phyloP scores from a whole-genome alignment of 305 asterid species.

The Salvia sclarea region DNA sequence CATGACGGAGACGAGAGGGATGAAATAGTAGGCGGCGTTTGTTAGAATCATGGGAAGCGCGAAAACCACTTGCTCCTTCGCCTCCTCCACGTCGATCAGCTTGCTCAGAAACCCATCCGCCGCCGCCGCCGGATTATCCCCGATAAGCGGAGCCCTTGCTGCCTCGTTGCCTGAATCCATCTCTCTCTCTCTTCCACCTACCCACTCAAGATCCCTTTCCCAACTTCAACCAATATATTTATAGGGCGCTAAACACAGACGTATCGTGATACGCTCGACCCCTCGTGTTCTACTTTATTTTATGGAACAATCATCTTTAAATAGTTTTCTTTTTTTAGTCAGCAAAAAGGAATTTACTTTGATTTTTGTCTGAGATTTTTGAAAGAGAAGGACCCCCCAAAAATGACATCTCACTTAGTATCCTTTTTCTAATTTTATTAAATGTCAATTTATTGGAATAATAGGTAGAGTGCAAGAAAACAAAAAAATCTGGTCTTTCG shows the following conservation, averaged over 20 bases:
- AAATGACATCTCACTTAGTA: not conserved
- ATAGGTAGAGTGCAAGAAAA: not conserved
- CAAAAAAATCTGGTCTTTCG: not conserved
- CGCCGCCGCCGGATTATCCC: conserved; percentile 17
- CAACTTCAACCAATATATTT: not conserved
- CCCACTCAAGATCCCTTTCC: not conserved
- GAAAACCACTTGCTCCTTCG: conserved; percentile 56
- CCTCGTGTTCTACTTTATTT: not conserved
- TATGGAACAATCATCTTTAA: not conserved
- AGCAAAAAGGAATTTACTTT: not conserved
- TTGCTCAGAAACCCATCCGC: conserved; percentile 42
- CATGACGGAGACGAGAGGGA: conserved; percentile 76
- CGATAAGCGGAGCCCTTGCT: conserved; percentile 30
- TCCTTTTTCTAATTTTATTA: no score
- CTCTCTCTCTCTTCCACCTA: conserved; percentile 30
- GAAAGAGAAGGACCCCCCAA: not conserved
- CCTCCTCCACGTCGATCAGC: conserved; percentile 58
- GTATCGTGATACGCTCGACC: not conserved
- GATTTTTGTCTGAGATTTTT: not conserved
- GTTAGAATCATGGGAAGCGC: conserved; percentile 71
- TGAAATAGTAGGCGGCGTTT: conserved; percentile 52
- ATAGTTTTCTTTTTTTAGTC: not conserved
- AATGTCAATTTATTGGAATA: not conserved
- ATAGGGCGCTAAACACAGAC: not conserved
- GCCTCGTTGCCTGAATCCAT: conserved; percentile 34